Conservation (phyloP, 1,139 yeast species). For the Lodderomyces margitis region DNA sequence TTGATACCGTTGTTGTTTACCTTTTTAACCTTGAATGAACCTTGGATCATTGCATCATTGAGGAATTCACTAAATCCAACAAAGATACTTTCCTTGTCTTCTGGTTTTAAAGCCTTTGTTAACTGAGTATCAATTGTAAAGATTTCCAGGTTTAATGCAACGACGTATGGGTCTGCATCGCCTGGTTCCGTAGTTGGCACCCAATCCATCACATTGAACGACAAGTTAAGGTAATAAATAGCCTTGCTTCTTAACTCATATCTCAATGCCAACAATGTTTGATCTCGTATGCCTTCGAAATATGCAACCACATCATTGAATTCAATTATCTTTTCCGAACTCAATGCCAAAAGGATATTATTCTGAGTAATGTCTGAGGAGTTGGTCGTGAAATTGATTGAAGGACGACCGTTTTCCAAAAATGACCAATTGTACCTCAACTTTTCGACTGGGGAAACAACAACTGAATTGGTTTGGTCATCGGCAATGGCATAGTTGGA, state of each 20-base stretch:
- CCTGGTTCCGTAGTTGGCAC: slow-evolving; percentile 51
- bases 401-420: slow-evolving; percentile 43
- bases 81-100: slow-evolving; percentile 33
- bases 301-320: slow-evolving; percentile 49
- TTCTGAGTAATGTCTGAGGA: slow-evolving; percentile 20
- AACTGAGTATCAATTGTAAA: slow-evolving; percentile 48
- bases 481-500: slow-evolving; percentile 30
- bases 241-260: slow-evolving; percentile 65
- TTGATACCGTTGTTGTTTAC: slow-evolving; percentile 68
- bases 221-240: slow-evolving; percentile 56
- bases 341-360: slow-evolving; percentile 37
- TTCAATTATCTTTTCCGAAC: slow-evolving; percentile 34
- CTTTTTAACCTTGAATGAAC: slow-evolving; percentile 54
- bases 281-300: slow-evolving; percentile 47
- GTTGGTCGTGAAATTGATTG: slow-evolving; percentile 22
- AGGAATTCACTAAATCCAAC: slow-evolving; percentile 58
- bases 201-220: slow-evolving; percentile 43
- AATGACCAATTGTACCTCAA: slow-evolving; percentile 58
- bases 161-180: slow-evolving; percentile 63
- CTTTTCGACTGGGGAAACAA: slow-evolving; percentile 38
- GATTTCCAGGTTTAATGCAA: slow-evolving; percentile 58
- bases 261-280: slow-evolving; percentile 56
- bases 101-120: slow-evolving; percentile 25
- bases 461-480: slow-evolving; percentile 21
- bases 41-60: slow-evolving; percentile 56